A percentile compares a stretch with the other conserved stretches of the same genome.
Evolutionary conservation across 306 rosid species (phyloP).

Genomic region (Pyrus betulifolia): DNA sequence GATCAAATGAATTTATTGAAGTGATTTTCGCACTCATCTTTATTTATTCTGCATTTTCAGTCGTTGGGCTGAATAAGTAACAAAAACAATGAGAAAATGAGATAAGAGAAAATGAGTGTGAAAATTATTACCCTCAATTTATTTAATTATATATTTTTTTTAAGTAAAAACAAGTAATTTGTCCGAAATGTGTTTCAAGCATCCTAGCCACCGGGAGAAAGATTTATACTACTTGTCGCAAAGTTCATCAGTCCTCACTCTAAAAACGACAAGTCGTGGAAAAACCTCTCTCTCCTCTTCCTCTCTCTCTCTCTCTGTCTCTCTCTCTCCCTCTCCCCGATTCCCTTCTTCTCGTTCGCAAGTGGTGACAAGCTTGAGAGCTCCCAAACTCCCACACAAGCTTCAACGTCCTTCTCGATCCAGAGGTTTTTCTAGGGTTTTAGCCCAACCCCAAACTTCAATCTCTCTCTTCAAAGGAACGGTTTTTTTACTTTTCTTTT

Average conservation of each 20-base stretch:
- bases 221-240: not conserved
- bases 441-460: not conserved
- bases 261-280: not conserved
- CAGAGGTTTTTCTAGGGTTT: constrained; percentile 24
- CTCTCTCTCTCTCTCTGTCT: not conserved
- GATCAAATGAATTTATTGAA: not conserved
- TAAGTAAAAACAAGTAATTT: too few relatives aligned
- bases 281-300: not conserved
- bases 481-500: not conserved
- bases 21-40: not conserved
- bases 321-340: too few relatives aligned
- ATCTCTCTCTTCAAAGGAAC: not conserved
- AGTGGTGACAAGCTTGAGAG: not conserved
- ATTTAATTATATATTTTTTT: too few relatives aligned
- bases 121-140: too few relatives aligned
- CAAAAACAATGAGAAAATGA: too few relatives aligned
- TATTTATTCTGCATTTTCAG: too few relatives aligned
- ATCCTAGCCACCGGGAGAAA: too few relatives aligned
- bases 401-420: constrained; percentile 1
- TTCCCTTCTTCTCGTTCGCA: not conserved
- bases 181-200: too few relatives aligned
- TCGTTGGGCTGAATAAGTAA: too few relatives aligned
- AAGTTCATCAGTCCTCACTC: not conserved
- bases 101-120: too few relatives aligned
- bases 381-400: not conserved